These are phyloP conservation scores for Penicillium alfredii DNA, from an alignment of 495 filamentous ascomycete species.

Conservation along the genomic window DNA sequence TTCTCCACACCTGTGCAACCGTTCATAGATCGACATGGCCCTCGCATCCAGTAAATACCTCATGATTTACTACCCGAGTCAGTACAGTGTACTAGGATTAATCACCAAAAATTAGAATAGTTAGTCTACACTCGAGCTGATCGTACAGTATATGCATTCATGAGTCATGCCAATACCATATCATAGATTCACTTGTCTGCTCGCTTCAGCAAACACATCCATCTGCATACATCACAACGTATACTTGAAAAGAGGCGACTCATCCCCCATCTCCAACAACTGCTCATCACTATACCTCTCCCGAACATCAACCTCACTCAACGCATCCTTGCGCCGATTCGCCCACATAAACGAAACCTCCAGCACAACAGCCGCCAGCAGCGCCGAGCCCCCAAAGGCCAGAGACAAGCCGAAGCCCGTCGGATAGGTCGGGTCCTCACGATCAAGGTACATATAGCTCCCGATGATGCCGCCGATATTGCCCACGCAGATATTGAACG, in stretches of 20 bases:
- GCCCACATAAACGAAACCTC: slow-evolving; percentile 16
- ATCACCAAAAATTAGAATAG: too few species aligned
- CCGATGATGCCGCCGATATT: slow-evolving; percentile 33
- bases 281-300: slow-evolving; percentile 30
- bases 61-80: too few species aligned
- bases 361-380: slow-evolving; percentile 17
- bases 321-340: slow-evolving; percentile 18
- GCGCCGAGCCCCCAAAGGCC: slow-evolving; percentile 18
- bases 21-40: too few species aligned
- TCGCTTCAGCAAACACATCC: too few species aligned
- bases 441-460: slow-evolving; percentile 31
- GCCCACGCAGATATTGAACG: slow-evolving; percentile 32
- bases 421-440: slow-evolving; percentile 24
- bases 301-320: slow-evolving; percentile 27
- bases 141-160: too few species aligned
- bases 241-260: slow-evolving; percentile 37
- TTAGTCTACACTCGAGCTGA: too few species aligned
- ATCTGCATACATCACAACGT: too few species aligned
- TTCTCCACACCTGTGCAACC: too few species aligned
- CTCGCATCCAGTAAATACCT: too few species aligned
- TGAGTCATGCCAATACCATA: too few species aligned
- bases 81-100: too few species aligned
- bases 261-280: slow-evolving; percentile 39
- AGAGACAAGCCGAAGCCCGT: slow-evolving; percentile 29
- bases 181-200: too few species aligned